Base-by-base conservation (phyloP, 371 early-diverging fungal species). In the Actinomucor elegans region DNA sequence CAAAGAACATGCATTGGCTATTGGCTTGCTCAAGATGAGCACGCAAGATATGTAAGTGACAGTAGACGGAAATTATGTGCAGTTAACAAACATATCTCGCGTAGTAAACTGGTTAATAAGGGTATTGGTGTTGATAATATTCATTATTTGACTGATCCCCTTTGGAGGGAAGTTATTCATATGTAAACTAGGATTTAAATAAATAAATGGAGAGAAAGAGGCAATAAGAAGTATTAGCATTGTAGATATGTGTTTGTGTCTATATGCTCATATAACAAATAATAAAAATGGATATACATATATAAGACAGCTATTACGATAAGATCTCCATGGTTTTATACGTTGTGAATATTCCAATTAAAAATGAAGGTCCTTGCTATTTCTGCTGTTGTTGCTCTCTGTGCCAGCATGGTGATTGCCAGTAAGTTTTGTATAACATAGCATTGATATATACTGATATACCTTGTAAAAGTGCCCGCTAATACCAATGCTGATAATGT, bases 1-100 rank as follows among this genome's bases (percentile, higher is more conserved):
- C 35, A 98, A 98, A 71, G 90, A 97, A 66, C 84, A 94, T 59
- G 93, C 97, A 3, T 69, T 97, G 67, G 96, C 92, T 29, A 79
- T 96, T 43, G 99, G 99, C 2, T 62, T 83, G 35, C 84, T 86
- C 34, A 92, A 87, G 62, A 93, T 97, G 95, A 85, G 89, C 24
- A 91, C 93, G 15, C 81, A 84, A 38, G 96, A 98, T 18, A 97
- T 98, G 92, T 89, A 80, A 81, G 84, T 59, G n/a, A 15, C 4
- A 41, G 3, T n/a, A 24, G 29, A 26, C 29, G 20, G 23, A 24
- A 48, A n/a, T 9, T 40, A 40, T 9, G 0, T 7, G 9, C 14
- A 52, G 35, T 38, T 34, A 15, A 42, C 26, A 18, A 27, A 26
- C 34, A 48, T 6, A 28, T 29, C 8, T 7, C 10, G 26, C 31